A percentile compares a stretch with the other conserved stretches of the same genome.
These are phyloP conservation scores for Cymbopogon citratus DNA, from an alignment of 176 grass and related monocot species.

Conservation along the genomic window DNA sequence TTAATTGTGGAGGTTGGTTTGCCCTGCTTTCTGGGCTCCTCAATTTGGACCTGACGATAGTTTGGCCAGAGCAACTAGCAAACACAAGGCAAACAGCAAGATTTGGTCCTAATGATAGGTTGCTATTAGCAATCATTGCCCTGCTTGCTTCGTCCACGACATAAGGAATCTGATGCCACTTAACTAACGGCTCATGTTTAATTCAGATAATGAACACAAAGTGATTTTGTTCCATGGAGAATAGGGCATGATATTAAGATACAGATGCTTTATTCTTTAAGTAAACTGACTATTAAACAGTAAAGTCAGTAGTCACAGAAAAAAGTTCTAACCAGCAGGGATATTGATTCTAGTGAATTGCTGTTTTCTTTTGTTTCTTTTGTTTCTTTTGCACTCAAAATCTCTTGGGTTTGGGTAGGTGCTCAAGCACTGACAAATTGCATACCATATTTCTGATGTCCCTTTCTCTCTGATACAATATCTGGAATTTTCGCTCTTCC, in stretches of 20 bases:
- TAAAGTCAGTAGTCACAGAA: background rate
- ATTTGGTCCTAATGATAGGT: constrained; percentile 23
- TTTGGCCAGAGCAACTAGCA: background rate
- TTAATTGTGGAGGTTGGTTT: background rate
- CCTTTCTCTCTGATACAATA: constrained; percentile 18
- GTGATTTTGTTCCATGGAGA: background rate
- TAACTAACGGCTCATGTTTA: background rate
- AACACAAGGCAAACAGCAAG: constrained; percentile 1
- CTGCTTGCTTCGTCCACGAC: constrained; percentile 14
- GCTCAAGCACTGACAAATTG: background rate
- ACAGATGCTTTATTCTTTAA: background rate
- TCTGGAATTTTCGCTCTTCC: background rate
- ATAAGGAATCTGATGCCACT: constrained; percentile 25
- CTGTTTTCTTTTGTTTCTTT: background rate
- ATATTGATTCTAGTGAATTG: background rate
- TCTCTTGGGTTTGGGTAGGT: background rate
- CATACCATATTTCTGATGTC: background rate
- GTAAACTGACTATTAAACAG: background rate
- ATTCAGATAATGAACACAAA: background rate
- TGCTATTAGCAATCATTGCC: constrained; percentile 1
- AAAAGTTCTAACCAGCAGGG: background rate
- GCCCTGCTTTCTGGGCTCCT: background rate
- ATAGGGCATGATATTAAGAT: background rate
- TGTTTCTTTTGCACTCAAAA: background rate
- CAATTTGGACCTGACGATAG: background rate